A percentile compares a stretch with the other conserved stretches of the same genome.
Conservation (phyloP, 306 rosid species). For the Castanospermum australe region DNA sequence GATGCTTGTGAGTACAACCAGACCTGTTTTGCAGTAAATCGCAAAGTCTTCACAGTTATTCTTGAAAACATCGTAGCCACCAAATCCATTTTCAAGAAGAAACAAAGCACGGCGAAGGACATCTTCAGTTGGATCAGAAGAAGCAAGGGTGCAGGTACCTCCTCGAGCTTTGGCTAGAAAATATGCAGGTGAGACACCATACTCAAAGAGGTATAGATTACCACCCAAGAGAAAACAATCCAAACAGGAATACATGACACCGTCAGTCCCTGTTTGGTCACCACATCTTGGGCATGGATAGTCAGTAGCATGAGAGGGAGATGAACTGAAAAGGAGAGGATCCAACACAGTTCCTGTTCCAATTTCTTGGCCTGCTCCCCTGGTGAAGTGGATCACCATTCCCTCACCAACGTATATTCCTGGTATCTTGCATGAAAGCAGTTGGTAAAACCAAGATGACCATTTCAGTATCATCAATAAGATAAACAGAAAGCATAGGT, state of each 20-base stretch:
- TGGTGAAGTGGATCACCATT: constrained; percentile 83
- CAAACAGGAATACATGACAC: constrained; percentile 82
- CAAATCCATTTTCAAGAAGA: constrained; percentile 84
- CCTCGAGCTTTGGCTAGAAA: constrained; percentile 81
- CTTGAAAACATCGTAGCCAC: constrained; percentile 58
- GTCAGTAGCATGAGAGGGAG: constrained; percentile 41
- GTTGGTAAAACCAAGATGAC: constrained; percentile 14
- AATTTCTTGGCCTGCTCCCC: constrained; percentile 74
- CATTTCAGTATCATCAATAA: constrained; percentile 18
- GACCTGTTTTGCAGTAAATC: constrained; percentile 85
- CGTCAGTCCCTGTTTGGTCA: constrained; percentile 42
- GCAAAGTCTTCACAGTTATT: constrained; percentile 91
- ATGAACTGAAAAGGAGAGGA: constrained; percentile 57
- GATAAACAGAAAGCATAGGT: neutral
- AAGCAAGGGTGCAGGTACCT: constrained; percentile 84
- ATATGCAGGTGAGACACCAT: constrained; percentile 44
- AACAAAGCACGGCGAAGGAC: constrained; percentile 61
- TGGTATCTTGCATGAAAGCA: constrained; percentile 27
- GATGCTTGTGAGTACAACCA: constrained; percentile 54
- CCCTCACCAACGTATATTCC: constrained; percentile 75
- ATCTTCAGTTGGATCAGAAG: constrained; percentile 54
- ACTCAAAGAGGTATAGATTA: constrained; percentile 68
- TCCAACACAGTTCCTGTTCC: constrained; percentile 71
- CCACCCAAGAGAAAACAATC: constrained; percentile 82
- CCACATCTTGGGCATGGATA: constrained; percentile 75